These are phyloP conservation scores for Schwanniomyces sp. DNA, from an alignment of 805 yeast species.

Conservation along the genomic window DNA sequence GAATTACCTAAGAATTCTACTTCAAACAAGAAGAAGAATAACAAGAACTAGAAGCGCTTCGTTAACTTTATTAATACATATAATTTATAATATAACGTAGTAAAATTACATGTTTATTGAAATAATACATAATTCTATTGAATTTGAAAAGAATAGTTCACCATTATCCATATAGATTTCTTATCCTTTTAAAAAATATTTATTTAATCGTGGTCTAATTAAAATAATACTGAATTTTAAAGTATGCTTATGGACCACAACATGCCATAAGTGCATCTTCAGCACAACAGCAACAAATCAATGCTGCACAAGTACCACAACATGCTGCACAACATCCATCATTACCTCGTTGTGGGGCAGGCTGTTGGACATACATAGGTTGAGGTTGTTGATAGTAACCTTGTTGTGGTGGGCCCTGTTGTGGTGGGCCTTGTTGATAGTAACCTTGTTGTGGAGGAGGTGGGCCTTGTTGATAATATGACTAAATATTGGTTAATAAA, in stretches of 20 bases:
- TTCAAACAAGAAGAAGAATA: constrained; percentile 64
- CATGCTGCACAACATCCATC: constrained; percentile 34
- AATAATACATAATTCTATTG: not conserved
- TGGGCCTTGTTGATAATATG: constrained; percentile 22
- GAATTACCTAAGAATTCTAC: constrained; percentile 95
- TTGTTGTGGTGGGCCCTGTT: constrained; percentile 21
- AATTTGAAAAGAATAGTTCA: not conserved
- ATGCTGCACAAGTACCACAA: constrained; percentile 40
- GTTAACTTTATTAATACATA: not conserved
- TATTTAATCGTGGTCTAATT: too few relatives aligned
- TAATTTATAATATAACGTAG: constrained; percentile 1
- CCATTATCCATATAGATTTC: not conserved
- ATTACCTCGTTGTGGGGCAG: constrained; percentile 22
- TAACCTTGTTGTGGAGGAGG: constrained; percentile 22
- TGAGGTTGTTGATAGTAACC: constrained; percentile 42
- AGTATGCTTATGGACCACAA: constrained; percentile 1
- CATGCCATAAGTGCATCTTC: constrained; percentile 16
- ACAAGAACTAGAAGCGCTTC: constrained; percentile 7
- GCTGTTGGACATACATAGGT: constrained; percentile 45
- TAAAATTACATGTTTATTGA: constrained; percentile 1
- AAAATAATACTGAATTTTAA: not conserved
- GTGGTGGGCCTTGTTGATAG: constrained; percentile 17
- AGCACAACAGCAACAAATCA: constrained; percentile 36
- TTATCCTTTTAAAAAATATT: not conserved
- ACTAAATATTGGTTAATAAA: not conserved